phyloP scores from a whole-genome alignment of 208 protist species.

The Trichomonas gallinae region DNA sequence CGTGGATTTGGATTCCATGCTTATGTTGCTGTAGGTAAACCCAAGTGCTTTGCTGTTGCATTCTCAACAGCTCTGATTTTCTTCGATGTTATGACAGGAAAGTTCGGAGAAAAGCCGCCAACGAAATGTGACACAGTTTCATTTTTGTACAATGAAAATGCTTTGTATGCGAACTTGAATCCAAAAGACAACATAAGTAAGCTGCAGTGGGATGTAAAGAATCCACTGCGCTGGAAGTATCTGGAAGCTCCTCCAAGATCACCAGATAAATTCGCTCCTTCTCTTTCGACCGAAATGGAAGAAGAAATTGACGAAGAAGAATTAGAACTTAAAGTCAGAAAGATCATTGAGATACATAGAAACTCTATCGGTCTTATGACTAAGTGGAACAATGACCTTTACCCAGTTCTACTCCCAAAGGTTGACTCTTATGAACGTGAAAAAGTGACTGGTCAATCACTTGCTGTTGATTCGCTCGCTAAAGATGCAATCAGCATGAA shows the following conservation, averaged over 20 bases:
- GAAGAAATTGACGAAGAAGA: neutral
- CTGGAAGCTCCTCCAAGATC: neutral
- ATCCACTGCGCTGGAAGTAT: neutral
- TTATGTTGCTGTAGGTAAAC: neutral
- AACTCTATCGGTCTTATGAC: neutral
- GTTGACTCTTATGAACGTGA: conserved; percentile 4
- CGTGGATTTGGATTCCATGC: neutral
- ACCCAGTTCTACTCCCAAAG: neutral
- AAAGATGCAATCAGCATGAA: neutral
- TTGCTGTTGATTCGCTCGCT: neutral
- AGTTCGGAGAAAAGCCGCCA: neutral
- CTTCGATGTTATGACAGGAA: neutral
- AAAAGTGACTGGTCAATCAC: neutral
- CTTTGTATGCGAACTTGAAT: neutral
- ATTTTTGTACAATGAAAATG: neutral
- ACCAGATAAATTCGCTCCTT: neutral
- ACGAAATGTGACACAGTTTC: neutral
- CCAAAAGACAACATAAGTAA: neutral
- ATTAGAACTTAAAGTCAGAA: neutral
- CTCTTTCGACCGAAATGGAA: neutral
- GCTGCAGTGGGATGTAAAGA: neutral
- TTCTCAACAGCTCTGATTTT: neutral
- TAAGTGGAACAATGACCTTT: neutral
- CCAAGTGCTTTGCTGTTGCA: neutral
- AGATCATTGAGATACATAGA: neutral